Evolutionary conservation across 768 basidiomycete species (phyloP).

Genomic region (Boletales sp.): DNA sequence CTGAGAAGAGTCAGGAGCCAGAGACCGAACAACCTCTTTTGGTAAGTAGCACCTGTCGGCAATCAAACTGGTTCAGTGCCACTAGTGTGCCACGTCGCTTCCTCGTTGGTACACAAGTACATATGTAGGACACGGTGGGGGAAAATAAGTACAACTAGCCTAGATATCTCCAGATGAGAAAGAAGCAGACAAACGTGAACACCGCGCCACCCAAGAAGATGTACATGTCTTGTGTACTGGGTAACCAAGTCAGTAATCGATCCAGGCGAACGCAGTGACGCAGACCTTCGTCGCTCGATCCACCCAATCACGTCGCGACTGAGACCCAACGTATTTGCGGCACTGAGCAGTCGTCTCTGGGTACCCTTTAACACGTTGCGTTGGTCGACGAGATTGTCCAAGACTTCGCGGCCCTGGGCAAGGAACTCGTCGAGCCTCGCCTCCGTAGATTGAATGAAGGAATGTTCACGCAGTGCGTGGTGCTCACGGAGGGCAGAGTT

Average conservation of each 20-base stretch:
- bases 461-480: constrained; percentile 83
- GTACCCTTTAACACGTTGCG: constrained; percentile 95
- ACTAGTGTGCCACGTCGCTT: constrained; percentile 4
- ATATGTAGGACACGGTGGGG: no score
- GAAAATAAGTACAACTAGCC: constrained; percentile 38
- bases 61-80: background rate
- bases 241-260: constrained; percentile 8
- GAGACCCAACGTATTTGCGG: constrained; percentile 91
- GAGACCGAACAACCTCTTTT: constrained; percentile 4
- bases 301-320: constrained; percentile 94
- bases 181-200: constrained; percentile 92
- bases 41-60: background rate
- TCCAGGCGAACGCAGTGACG: background rate
- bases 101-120: background rate
- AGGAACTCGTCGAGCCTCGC: constrained; percentile 84
- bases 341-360: constrained; percentile 76
- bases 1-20: background rate
- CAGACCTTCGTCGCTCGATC: constrained; percentile 91
- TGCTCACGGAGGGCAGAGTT: constrained; percentile 61
- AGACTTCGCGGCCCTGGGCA: constrained; percentile 85
- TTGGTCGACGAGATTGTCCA: constrained; percentile 92
- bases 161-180: constrained; percentile 87
- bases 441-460: constrained; percentile 83
- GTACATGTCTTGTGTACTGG: constrained; percentile 91
- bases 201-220: constrained; percentile 85